Base-by-base conservation (phyloP, 2,329 filamentous ascomycete species). In the Nigrospora sphaerica region DNA sequence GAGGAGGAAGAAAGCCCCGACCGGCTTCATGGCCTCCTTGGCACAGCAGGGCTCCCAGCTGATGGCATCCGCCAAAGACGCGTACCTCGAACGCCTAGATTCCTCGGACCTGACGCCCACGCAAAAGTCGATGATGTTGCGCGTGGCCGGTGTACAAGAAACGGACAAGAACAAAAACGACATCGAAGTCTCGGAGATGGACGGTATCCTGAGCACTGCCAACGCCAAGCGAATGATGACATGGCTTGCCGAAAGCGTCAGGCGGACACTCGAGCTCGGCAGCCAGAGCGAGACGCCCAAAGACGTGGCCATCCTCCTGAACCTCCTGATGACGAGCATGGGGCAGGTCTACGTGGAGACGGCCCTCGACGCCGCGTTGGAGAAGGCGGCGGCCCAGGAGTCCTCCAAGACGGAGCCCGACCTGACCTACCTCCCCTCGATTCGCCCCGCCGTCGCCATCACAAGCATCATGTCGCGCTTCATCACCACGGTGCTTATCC, bases 141-240 rank as follows among this genome's bases (percentile, higher is more conserved):
- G 88, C 39, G 85, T 98, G 50, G 93, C 92, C 50, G 90, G 91
- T 16, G 71, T 97, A 43, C 84, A 91, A 52, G 81, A 87, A 42
- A 83, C 84, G 50, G 81, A 78, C 52, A 82, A 81, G 46, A 84
- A 85, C 58, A 87, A 88, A 64, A 85, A 86, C 54, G 91, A 95
- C 44, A 89, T 95, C 48, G 91, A 95, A 61, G 86, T 97, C 32
- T 84, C 85, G 0, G 93, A 97, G 49, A 83, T 92, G 60, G 92
- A 98, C 59, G 93, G 93, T 32, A 75, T 82, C 47, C 72, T 97
- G 23, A 92, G 84, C 54, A 74, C 95, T 5, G 74, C 81, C n/a
- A 90, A 87, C 62, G 88, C 91, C n/a, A 97, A 97, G 69, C 81
- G 93, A 47, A 98, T 98, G 91, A 78, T 98, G 49, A 95, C 88